Evolutionary conservation across 768 basidiomycete genomes (phyloP).

Genomic region (Punctularia strigosozonata): DNA sequence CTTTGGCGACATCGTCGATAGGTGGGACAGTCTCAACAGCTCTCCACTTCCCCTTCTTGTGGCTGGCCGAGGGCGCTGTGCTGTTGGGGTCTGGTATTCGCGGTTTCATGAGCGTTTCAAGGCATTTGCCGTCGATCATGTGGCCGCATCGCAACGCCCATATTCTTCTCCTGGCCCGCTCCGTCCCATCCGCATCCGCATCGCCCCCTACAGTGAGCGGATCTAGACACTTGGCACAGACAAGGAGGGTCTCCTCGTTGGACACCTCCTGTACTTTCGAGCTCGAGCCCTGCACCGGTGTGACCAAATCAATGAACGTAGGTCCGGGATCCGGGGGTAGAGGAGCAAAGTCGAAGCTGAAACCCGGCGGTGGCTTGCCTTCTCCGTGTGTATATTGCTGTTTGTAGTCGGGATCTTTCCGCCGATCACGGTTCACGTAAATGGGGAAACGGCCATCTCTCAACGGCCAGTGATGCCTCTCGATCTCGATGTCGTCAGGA

Average conservation of each 20-base stretch:
- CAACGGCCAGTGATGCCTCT: constrained; percentile 10
- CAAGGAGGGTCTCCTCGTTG: constrained; percentile 41
- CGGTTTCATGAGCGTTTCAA: constrained; percentile 45
- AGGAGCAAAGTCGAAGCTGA: constrained; percentile 53
- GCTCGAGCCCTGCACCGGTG: constrained; percentile 11
- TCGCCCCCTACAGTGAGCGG: constrained; percentile 45
- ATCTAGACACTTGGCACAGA: constrained; percentile 57
- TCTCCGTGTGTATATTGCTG: constrained; percentile 61
- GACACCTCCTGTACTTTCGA: constrained; percentile 20
- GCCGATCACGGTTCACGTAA: constrained; percentile 1
- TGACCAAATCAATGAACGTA: constrained; percentile 35
- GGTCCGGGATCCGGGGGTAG: constrained; percentile 20
- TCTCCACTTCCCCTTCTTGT: constrained; percentile 1
- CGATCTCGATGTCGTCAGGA: constrained; percentile 12
- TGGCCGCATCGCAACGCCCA: constrained; percentile 75
- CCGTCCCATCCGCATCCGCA: constrained; percentile 28
- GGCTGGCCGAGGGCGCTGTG: constrained; percentile 1
- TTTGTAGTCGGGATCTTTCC: constrained; percentile 33
- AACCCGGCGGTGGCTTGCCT: constrained; percentile 40
- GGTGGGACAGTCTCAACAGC: neutral
- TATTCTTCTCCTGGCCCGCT: constrained; percentile 34
- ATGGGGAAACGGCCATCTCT: constrained; percentile 1
- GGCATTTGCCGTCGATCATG: constrained; percentile 67
- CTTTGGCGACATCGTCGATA: neutral
- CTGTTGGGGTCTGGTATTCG: neutral